Conservation (phyloP, 495 filamentous ascomycete genomes). For the Beverwykella pulmonaria region DNA sequence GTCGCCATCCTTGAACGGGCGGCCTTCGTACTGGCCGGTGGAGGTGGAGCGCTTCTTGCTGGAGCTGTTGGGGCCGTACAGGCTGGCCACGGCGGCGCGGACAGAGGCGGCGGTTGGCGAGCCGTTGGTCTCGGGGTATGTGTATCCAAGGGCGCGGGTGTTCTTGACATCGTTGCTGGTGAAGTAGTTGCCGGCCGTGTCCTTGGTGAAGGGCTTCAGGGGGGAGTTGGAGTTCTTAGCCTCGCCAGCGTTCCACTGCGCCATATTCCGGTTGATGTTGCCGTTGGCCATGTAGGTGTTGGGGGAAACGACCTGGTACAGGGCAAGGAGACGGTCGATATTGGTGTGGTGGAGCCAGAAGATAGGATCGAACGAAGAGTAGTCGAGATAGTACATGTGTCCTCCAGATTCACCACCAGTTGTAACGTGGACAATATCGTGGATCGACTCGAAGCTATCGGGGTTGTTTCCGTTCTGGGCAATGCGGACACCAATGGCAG, state of each 20-base stretch:
- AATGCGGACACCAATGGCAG: slow-evolving; percentile 25
- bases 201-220: slow-evolving; percentile 38
- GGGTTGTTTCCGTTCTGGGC: slow-evolving; percentile 14
- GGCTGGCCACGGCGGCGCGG: slow-evolving; percentile 21
- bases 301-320: slow-evolving; percentile 33
- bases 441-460: slow-evolving; percentile 38
- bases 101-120: background rate
- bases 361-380: slow-evolving; percentile 36
- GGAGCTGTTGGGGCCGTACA: slow-evolving; percentile 22
- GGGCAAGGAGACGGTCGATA: slow-evolving; percentile 37
- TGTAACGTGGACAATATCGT: slow-evolving; percentile 36
- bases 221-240: slow-evolving; percentile 27
- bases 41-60: slow-evolving; percentile 10
- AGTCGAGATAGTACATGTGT: slow-evolving; percentile 37
- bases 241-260: slow-evolving; percentile 30
- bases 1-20: slow-evolving; percentile 30
- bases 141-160: slow-evolving; percentile 29
- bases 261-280: slow-evolving; percentile 26
- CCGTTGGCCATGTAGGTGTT: slow-evolving; percentile 32
- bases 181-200: slow-evolving; percentile 32
- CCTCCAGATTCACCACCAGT: slow-evolving; percentile 33
- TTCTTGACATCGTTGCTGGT: slow-evolving; percentile 28
- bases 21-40: slow-evolving; percentile 22
- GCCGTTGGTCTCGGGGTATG: slow-evolving; percentile 30
- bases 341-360: slow-evolving; percentile 42